Evolutionary conservation across 345 rosid species (phyloP).

Genomic region (Lepidium aucheri): DNA sequence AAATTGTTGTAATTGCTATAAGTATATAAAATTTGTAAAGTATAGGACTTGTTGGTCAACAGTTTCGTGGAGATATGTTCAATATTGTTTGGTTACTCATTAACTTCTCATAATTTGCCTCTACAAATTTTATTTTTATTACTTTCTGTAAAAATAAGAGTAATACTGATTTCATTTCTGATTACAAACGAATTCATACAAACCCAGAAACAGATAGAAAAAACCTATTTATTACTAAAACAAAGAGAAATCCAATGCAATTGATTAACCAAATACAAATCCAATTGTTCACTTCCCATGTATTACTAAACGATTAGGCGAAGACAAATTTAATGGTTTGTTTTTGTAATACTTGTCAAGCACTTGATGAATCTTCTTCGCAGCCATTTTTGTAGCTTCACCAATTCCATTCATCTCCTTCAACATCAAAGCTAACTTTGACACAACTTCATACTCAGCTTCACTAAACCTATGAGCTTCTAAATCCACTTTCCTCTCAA

Average conservation of each 20-base stretch:
- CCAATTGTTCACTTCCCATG: too few relatives aligned
- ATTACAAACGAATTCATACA: not conserved
- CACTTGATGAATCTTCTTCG: not conserved
- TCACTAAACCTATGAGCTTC: slow-evolving; percentile 18
- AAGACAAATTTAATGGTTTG: not conserved
- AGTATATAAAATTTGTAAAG: too few relatives aligned
- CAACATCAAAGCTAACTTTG: slow-evolving; percentile 10
- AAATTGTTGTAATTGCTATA: too few relatives aligned
- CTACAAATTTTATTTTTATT: too few relatives aligned
- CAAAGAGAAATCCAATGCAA: not conserved
- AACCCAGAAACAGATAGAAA: not conserved
- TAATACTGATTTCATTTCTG: too few relatives aligned
- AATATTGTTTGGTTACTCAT: too few relatives aligned
- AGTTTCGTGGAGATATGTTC: too few relatives aligned
- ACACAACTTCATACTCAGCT: slow-evolving; percentile 10
- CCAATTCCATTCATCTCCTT: not conserved
- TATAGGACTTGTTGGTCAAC: too few relatives aligned
- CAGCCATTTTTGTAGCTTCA: not conserved
- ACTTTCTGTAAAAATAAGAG: too few relatives aligned
- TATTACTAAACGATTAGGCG: not conserved
- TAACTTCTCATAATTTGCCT: too few relatives aligned
- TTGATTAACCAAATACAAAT: not conserved
- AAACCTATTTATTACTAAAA: not conserved
- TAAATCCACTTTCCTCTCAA: slow-evolving; percentile 3
- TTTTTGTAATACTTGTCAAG: slow-evolving; percentile 8